Conservation (phyloP, 148 eudicot genomes). For the Selenicereus undatus region DNA sequence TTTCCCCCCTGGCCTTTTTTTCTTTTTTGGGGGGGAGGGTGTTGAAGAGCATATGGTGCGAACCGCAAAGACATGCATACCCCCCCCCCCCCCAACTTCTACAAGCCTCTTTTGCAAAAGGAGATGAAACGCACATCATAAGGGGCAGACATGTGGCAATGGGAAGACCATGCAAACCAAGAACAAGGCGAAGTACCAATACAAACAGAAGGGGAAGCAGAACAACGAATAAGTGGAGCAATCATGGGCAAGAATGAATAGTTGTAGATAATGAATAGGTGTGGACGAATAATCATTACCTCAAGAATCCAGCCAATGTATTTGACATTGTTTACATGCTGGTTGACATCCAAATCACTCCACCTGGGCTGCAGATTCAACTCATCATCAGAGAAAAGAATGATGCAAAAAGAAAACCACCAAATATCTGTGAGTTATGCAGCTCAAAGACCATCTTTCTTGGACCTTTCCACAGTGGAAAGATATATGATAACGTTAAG, state of each 20-base stretch:
- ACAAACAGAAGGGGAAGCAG: background rate
- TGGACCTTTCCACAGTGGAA: background rate
- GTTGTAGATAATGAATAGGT: background rate
- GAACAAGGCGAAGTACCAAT: background rate
- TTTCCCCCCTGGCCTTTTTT: too few relatives aligned
- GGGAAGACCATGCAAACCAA: too few relatives aligned
- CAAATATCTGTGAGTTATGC: background rate
- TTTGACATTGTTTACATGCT: slow-evolving; percentile 97
- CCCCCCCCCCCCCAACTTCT: too few relatives aligned
- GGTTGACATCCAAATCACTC: slow-evolving; percentile 95
- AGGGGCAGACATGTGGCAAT: too few relatives aligned
- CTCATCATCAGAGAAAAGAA: slow-evolving; percentile 6
- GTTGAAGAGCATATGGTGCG: too few relatives aligned
- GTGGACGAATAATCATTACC: slow-evolving; percentile 41
- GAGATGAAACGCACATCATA: too few relatives aligned
- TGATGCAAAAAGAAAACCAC: background rate
- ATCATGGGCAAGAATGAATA: background rate
- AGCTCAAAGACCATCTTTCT: background rate
- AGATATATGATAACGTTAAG: background rate
- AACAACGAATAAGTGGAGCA: background rate
- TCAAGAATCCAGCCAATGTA: slow-evolving; percentile 97
- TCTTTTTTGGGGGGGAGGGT: too few relatives aligned
- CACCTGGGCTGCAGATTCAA: slow-evolving; percentile 69
- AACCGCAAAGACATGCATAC: too few relatives aligned
- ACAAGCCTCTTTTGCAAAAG: too few relatives aligned